Evolutionary conservation across 2,329 filamentous ascomycete species (phyloP).

Genomic region (Cladosporium oxysporum): DNA sequence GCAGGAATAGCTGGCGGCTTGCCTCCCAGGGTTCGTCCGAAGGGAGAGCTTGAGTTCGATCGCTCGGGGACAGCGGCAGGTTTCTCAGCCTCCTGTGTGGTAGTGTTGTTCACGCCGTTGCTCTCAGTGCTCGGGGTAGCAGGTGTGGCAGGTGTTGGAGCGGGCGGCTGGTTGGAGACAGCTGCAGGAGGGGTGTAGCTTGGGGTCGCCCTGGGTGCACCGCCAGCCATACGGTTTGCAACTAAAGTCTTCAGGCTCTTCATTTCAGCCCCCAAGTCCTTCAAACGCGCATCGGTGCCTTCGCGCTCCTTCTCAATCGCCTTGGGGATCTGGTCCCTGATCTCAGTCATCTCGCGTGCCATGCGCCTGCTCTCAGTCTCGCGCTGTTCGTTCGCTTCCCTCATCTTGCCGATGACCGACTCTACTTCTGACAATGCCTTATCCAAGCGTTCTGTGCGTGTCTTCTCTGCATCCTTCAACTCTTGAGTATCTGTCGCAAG

Average conservation of each 20-base stretch:
- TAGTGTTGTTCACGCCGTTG: constrained; percentile 6
- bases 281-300: constrained; percentile 74
- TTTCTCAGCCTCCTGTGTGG: constrained; percentile 25
- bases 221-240: constrained; percentile 57
- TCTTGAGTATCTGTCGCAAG: constrained; percentile 85
- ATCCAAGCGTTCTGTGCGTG: constrained; percentile 81
- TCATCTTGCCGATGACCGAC: constrained; percentile 76
- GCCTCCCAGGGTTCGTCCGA: constrained; percentile 28
- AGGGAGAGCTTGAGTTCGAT: constrained; percentile 27
- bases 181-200: constrained; percentile 14
- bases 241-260: constrained; percentile 91
- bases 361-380: constrained; percentile 87
- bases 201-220: constrained; percentile 20
- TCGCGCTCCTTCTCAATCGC: constrained; percentile 88
- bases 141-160: background rate
- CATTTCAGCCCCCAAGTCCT: constrained; percentile 83
- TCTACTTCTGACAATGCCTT: constrained; percentile 81
- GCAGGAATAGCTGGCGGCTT: constrained; percentile 50
- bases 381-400: constrained; percentile 74
- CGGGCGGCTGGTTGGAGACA: background rate
- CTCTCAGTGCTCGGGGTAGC: background rate
- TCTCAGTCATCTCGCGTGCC: constrained; percentile 77
- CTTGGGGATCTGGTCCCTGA: constrained; percentile 85
- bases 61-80: constrained; percentile 26
- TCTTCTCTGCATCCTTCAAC: constrained; percentile 82